Conservation (phyloP, 768 basidiomycete genomes). For the Suillus placidus region DNA sequence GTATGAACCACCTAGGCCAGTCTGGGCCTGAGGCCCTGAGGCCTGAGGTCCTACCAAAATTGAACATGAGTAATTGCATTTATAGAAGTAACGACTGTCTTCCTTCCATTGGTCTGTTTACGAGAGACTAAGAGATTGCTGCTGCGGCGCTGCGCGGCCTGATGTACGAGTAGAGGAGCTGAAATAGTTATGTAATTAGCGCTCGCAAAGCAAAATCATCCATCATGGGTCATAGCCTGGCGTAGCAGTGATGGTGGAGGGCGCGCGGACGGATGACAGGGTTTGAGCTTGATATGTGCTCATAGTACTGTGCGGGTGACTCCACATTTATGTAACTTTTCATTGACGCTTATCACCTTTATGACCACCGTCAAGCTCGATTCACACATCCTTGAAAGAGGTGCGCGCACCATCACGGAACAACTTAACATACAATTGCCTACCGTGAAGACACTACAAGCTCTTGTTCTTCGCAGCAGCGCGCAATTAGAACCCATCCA, state of each 20-base stretch:
- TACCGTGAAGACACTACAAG: background rate
- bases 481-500: background rate
- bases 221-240: background rate
- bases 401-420: background rate
- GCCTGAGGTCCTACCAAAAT: no score
- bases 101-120: background rate
- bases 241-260: background rate
- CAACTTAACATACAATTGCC: background rate
- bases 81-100: background rate
- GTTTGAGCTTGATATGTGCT: background rate
- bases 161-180: background rate
- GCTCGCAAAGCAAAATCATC: background rate
- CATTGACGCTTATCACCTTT: background rate
- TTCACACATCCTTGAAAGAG: background rate
- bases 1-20: no score
- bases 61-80: no score
- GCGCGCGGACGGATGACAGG: background rate
- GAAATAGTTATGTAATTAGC: background rate
- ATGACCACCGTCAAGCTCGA: conserved; percentile 1
- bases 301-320: background rate
- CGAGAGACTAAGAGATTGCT: background rate
- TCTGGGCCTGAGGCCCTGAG: no score
- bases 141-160: background rate
- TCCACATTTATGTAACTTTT: background rate
- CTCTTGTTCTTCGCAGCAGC: background rate